Evolutionary conservation across 495 filamentous ascomycete species (phyloP).

Genomic region (Bombardia bombarda): DNA sequence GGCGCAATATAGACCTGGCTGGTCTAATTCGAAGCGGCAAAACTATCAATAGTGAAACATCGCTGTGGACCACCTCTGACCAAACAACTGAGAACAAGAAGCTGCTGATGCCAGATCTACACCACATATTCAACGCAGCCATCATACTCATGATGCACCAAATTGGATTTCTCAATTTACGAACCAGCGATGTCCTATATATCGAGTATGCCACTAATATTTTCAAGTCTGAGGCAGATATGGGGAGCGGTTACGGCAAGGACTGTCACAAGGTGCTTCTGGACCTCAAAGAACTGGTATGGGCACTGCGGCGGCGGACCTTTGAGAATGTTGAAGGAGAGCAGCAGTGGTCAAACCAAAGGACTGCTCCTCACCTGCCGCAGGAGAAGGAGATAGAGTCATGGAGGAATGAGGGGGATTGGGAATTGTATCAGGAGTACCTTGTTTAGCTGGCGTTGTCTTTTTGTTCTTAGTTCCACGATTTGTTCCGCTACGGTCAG

Average conservation of each 20-base stretch:
- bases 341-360: too few relatives aligned
- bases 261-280: slow-evolving; percentile 20
- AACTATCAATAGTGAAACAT: neutral
- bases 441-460: too few relatives aligned
- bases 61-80: too few relatives aligned
- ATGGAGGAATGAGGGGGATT: too few relatives aligned
- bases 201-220: slow-evolving; percentile 21
- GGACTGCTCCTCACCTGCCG: too few relatives aligned
- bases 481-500: too few relatives aligned
- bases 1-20: slow-evolving; percentile 26
- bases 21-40: slow-evolving; percentile 11
- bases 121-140: slow-evolving; percentile 38
- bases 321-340: too few relatives aligned
- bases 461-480: too few relatives aligned
- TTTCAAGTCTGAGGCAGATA: slow-evolving; percentile 18
- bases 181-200: slow-evolving; percentile 13
- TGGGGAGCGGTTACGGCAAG: slow-evolving; percentile 17
- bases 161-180: slow-evolving; percentile 21
- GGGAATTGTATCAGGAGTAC: too few relatives aligned
- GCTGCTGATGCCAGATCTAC: slow-evolving; percentile 28
- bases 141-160: slow-evolving; percentile 31
- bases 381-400: too few relatives aligned
- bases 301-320: slow-evolving; percentile 14
- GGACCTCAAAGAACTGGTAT: slow-evolving; percentile 16
- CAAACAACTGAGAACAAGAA: neutral